phyloP scores from a whole-genome alignment of 495 filamentous ascomycete genomes.

The Barbatosphaeria neglecta region DNA sequence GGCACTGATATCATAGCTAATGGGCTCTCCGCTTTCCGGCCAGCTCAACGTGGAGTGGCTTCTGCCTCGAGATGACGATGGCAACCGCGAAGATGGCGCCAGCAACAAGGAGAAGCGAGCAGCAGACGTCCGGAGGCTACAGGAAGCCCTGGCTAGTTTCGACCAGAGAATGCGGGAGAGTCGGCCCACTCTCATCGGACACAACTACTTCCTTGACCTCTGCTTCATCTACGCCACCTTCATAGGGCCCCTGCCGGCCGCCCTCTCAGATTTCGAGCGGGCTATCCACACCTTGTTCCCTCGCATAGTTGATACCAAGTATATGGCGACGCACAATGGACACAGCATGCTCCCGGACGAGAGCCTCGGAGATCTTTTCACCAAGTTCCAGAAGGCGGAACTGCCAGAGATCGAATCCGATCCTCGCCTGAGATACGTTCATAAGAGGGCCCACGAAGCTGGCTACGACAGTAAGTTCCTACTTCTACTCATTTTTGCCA shows the following conservation, averaged over 20 bases:
- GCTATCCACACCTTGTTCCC: conserved; percentile 51
- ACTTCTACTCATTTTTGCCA: no score
- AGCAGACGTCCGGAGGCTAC: conserved; percentile 11
- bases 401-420: background rate
- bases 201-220: conserved; percentile 69
- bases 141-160: conserved; percentile 9
- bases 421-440: background rate
- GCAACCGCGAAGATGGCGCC: no score
- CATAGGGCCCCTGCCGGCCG: conserved; percentile 51
- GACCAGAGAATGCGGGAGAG: conserved; percentile 29
- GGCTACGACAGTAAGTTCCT: conserved; percentile 54
- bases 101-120: background rate
- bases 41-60: conserved; percentile 35
- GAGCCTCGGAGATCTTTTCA: conserved; percentile 37
- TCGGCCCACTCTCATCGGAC: conserved; percentile 51
- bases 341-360: conserved; percentile 26
- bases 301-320: conserved; percentile 65
- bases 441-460: conserved; percentile 47
- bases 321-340: conserved; percentile 47
- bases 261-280: conserved; percentile 46
- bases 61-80: background rate
- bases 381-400: conserved; percentile 8
- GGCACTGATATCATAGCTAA: conserved; percentile 18
- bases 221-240: conserved; percentile 61
- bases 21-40: conserved; percentile 41